Evolutionary conservation across 768 basidiomycete species (phyloP).

Genomic region (Pleurotus eryngii): DNA sequence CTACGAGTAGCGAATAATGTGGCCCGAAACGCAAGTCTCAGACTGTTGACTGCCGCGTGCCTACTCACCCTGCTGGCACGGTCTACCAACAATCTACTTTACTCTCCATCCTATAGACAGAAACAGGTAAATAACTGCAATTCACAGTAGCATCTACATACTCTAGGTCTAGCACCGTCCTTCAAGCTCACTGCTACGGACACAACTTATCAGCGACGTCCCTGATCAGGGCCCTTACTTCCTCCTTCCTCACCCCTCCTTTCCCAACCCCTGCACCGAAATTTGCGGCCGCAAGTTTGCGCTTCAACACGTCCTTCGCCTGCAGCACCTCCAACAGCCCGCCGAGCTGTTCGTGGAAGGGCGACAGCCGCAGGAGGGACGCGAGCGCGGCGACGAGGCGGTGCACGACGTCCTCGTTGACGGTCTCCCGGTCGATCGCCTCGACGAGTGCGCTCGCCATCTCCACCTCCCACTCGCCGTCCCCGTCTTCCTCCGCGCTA

Average conservation of each 20-base stretch:
- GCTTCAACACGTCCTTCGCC: conserved; percentile 48
- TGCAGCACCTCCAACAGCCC: conserved; percentile 72
- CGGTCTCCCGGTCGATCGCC: conserved; percentile 66
- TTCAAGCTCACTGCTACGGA: too few species aligned
- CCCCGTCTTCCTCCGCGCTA: conserved; percentile 47
- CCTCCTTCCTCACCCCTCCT: conserved; percentile 57
- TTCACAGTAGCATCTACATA: too few species aligned
- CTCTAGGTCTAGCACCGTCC: too few species aligned
- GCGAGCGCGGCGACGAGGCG: conserved; percentile 79
- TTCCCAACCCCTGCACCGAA: conserved; percentile 30
- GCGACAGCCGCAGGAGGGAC: conserved; percentile 72
- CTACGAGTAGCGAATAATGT: too few species aligned
- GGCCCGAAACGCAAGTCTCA: too few species aligned
- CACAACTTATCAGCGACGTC: conserved; percentile 45
- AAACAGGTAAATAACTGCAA: too few species aligned
- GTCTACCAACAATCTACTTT: too few species aligned
- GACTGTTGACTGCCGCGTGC: too few species aligned
- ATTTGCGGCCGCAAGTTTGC: conserved; percentile 55
- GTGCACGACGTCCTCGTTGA: conserved; percentile 86
- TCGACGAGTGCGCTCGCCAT: conserved; percentile 80
- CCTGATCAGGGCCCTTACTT: conserved; percentile 58
- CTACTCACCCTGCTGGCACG: too few species aligned
- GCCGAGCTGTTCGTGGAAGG: conserved; percentile 54
- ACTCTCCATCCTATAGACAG: too few species aligned
- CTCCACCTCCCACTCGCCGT: conserved; percentile 79